Conservation (phyloP, 192 early-diverging fungal species). For the Mortierella antarctica region DNA sequence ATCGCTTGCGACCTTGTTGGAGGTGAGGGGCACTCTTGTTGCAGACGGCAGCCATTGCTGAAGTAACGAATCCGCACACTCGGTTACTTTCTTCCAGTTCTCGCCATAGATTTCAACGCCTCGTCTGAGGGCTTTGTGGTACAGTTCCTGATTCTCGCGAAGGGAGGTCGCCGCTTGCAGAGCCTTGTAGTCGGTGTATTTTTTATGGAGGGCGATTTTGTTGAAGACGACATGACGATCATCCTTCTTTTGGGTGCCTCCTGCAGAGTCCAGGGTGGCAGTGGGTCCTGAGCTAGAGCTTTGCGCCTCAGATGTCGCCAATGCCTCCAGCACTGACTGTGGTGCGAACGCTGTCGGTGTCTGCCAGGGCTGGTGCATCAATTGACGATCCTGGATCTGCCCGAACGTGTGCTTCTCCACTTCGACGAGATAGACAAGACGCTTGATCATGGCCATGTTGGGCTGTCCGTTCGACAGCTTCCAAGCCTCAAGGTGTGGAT, state of each 20-base stretch:
- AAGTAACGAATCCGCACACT: conserved; percentile 8
- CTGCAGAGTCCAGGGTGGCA: not conserved
- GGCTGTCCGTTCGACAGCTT: conserved; percentile 19
- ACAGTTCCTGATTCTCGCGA: not conserved
- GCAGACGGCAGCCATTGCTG: conserved; percentile 15
- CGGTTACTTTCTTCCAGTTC: conserved; percentile 42
- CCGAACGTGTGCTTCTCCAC: conserved; percentile 14
- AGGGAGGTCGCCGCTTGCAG: not conserved
- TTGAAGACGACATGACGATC: conserved; percentile 3
- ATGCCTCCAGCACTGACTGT: not conserved
- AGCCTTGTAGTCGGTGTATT: conserved; percentile 17
- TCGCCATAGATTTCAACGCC: conserved; percentile 44
- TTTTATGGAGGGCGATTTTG: conserved; percentile 10
- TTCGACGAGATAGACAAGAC: conserved; percentile 27
- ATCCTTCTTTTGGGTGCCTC: not conserved
- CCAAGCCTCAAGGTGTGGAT: conserved; percentile 27
- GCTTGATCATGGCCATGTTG: conserved; percentile 9
- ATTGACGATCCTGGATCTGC: conserved; percentile 7
- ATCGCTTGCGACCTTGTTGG: conserved; percentile 1
- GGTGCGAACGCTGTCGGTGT: conserved; percentile 18
- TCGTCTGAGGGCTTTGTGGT: conserved; percentile 9
- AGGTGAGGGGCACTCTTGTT: not conserved
- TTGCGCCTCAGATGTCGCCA: too few species aligned
- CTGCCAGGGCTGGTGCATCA: conserved; percentile 30
- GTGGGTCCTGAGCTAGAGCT: not conserved